These are phyloP conservation scores for Rutstroemia sp. DNA, from an alignment of 2,329 filamentous ascomycete species.

Conservation along the genomic window DNA sequence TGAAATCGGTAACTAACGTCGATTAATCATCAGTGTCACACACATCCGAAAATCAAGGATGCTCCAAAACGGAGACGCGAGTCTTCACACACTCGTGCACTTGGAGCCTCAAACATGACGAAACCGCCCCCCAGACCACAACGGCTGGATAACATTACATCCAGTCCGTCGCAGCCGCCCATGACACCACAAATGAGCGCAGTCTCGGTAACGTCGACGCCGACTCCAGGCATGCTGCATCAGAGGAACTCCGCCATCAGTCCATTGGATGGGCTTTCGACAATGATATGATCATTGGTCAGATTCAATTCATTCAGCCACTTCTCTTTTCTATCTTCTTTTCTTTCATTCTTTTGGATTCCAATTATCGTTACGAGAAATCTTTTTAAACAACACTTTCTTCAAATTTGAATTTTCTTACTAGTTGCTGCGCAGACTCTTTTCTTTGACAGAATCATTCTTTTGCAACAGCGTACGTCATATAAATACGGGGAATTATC, in stretches of 20 bases:
- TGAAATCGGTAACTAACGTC: neutral
- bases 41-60: conserved; percentile 65
- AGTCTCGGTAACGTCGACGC: conserved; percentile 32
- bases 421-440: neutral
- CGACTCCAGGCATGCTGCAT: conserved; percentile 20
- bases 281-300: conserved; percentile 38
- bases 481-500: neutral
- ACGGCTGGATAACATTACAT: conserved; percentile 8
- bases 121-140: conserved; percentile 33
- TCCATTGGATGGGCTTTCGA: conserved; percentile 35
- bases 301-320: neutral
- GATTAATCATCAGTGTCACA: conserved; percentile 46
- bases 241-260: conserved; percentile 24
- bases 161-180: conserved; percentile 31
- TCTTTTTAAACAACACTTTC: neutral
- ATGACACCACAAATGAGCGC: conserved; percentile 40
- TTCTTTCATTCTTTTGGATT: conserved; percentile 1
- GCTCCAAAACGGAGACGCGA: conserved; percentile 61
- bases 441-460: neutral
- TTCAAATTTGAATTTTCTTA: neutral
- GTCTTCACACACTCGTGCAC: conserved; percentile 40
- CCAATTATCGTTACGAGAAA: neutral
- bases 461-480: neutral
- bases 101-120: conserved; percentile 33
- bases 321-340: neutral